Evolutionary conservation across 192 early-diverging fungal genomes (phyloP), one percentile per base, ranked within the genome.

Genomic region (Coemansia furcata): DNA sequence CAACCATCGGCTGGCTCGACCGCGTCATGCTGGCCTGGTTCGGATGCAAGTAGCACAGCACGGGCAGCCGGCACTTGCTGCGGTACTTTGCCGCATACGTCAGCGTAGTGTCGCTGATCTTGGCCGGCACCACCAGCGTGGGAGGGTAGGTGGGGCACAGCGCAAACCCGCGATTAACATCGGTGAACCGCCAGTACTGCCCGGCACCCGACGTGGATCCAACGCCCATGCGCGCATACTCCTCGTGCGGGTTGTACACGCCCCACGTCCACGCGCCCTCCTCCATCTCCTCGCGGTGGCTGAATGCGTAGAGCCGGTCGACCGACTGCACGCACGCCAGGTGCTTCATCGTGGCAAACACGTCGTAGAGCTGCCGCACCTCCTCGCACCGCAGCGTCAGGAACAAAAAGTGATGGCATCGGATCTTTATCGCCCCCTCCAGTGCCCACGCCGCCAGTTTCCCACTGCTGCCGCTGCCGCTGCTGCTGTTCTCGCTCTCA

Each of bases 1-100:
- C 97, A 37, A 94, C 94, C 87, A 99, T 89, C 0, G 97, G 97
- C 75, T 99, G 97, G 65, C 91, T 91, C 5, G 90, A 93, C 37
- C 97, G 88, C 33, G 97, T 97, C 65, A 99, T 95, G 19, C 94
- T 90, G 30, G 92, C 90, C 85, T 85, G 65, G 67, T 94, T 95
- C 6, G 85, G 84, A 76, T 99, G 95, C 35, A 97, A 72, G 80
- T 96, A 98, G 67, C 89, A 89, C 19, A 99, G 80, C 9, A 90
- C 91, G 1, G 97, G 97, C 67, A 99, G 89, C 29, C 97, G 79
- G 0, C 85, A 82, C 78, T 97, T 98, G 80, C 93, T 95, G 62
- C 97, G 84, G 71, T 96, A 95, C 76, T 89, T 90, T 21, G 86
- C 89, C 8, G 94, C 95, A 82, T 99, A 91, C 21, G 85, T 89